Base-by-base conservation (phyloP, 202 grass and related monocot genomes). In the Musa balbisiana region DNA sequence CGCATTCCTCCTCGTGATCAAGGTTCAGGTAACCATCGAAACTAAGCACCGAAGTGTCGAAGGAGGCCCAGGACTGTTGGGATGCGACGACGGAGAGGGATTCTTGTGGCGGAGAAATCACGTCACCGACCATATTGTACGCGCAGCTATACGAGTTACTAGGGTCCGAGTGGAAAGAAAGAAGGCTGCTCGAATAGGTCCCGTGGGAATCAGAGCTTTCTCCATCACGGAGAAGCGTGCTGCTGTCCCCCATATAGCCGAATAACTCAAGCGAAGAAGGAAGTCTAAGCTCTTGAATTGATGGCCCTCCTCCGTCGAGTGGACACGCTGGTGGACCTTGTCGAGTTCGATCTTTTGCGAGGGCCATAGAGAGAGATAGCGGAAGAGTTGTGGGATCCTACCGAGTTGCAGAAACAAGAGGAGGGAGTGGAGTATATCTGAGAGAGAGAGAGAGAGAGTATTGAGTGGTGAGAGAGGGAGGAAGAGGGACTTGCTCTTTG, bases 1-100 rank as follows among this genome's bases (percentile, higher is more conserved):
- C 73, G 9, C 88, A 89, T 2, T 92, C 90, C 10, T 92, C 90
- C 6, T 89, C 87, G 0, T 64, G 33, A 43, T 43, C 33, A 6
- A 43, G 33, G 80, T 26, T 64, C 54, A 2, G 50, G 10, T 55
- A 68, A 12, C 76, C 73, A 62, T 98, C 94, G 19, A 98, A 93
- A 74, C 91, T 91, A 80, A 98, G 88, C 53, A 98, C 87, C 52
- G 91, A 93, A 53, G 91, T 85, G 84, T 80, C 86, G 4, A 88
- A 91, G 85, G 78, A 58, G 24, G 29, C 53, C 64, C 66, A 60
- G 10, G 23, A 51, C 15, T 15, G 67, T 51, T 20, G 67, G 51
- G 19, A 43, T 43, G 33, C 33, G 33, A 43, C 33, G 8, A 70
- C 43, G 51, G 67, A 70, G 10, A 14, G 52, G 13, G 52, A n/a